These are phyloP conservation scores for Cairneyella variabilis DNA, from an alignment of 495 filamentous ascomycete genomes.

Conservation along the genomic window DNA sequence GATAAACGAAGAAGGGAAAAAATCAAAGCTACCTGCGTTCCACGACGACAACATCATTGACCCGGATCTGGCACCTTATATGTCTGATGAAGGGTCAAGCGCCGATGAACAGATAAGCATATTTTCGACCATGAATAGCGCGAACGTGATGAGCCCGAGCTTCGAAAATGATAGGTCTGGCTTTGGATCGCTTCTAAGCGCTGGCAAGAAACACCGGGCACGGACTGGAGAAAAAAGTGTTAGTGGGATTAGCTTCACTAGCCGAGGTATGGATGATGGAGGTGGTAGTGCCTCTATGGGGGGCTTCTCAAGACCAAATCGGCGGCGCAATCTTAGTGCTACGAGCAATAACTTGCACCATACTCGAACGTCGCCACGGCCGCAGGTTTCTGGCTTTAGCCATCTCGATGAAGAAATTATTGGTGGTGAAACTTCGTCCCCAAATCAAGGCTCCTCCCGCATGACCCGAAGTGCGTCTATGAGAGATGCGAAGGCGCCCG, in stretches of 20 bases:
- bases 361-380: constrained; percentile 62
- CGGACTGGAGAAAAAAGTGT: constrained; percentile 68
- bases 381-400: constrained; percentile 34
- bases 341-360: constrained; percentile 63
- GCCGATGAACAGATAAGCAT: constrained; percentile 90
- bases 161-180: constrained; percentile 45
- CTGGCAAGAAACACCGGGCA: constrained; percentile 70
- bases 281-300: constrained; percentile 8
- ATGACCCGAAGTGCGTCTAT: constrained; percentile 82
- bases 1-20: constrained; percentile 56
- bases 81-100: constrained; percentile 91
- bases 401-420: constrained; percentile 20
- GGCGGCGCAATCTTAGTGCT: constrained; percentile 73
- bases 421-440: constrained; percentile 28
- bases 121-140: constrained; percentile 61
- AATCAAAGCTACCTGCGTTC: constrained; percentile 77
- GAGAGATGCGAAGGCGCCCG: constrained; percentile 68
- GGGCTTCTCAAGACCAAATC: constrained; percentile 35
- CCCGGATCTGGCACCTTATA: constrained; percentile 88
- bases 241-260: constrained; percentile 56
- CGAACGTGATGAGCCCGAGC: constrained; percentile 37
- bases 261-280: constrained; percentile 52
- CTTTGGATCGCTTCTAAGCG: constrained; percentile 50
- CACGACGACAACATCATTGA: constrained; percentile 98
- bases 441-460: constrained; percentile 47